Evolutionary conservation across 805 yeast species (phyloP), one percentile per base, ranked within the genome.

Genomic region (Saturnispora silvae): DNA sequence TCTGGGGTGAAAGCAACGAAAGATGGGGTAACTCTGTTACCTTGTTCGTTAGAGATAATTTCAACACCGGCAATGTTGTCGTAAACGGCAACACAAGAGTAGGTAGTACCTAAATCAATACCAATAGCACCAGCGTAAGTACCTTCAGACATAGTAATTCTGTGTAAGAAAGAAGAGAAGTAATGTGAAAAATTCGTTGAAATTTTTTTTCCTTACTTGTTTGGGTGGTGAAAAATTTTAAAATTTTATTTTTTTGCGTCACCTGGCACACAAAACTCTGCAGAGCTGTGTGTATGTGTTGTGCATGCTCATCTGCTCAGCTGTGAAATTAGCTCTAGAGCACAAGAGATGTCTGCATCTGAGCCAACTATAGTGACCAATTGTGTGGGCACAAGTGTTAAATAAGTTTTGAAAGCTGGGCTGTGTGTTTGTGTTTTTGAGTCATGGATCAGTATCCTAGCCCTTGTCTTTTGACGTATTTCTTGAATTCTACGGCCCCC

Each of bases 41-140:
- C 85, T 68, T 77, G 84, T 65, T 77, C 85, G 67, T 77, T 77
- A 59, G 84, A 83, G 65, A 77, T 75, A 60, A 77, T 77, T 62
- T 77, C 84, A 58, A 77, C 85, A 61, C 77, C 77, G 51, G 76
- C 70, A 64, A 76, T 79, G 50, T 54, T 47, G 39, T 46, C 47
- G 70, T 72, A 77, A 59, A 78, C 77, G 64, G 83, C 84, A 56
- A 77, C 84, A 77, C 84, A 77, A 44, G 84, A 77, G 58, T 60
- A 60, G 52, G 85, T 78, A 57, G 94, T 83, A 77, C 94, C 94
- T 68, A 83, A 74, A 75, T 87, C 97, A 79, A 89, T 89, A 81
- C 98, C 98, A 65, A 85, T 82, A 69, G 92, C 92, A 81, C 96
- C 96, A 78, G 87, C 92, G 81, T 82, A 86, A 73, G 86, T 92